Evolutionary conservation across 176 grass and related monocot genomes (phyloP).

Genomic region (Avena eriantha): DNA sequence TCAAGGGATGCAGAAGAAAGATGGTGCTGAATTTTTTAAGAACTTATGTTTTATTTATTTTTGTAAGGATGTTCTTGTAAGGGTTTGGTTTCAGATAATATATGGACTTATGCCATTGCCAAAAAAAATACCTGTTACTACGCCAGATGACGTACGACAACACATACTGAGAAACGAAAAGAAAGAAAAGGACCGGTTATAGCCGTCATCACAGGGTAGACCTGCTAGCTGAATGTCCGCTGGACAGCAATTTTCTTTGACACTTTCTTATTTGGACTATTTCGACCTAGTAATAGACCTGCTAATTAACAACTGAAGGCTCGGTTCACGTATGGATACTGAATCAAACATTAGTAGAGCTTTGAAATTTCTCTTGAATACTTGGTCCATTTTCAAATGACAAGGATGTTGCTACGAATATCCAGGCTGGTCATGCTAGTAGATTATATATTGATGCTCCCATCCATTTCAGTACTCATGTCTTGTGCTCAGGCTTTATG

Average conservation of each 20-base stretch:
- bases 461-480: not conserved
- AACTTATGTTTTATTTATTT: too few species aligned
- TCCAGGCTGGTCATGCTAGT: not conserved
- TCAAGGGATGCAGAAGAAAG: too few species aligned
- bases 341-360: constrained; percentile 4
- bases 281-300: not conserved
- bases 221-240: not conserved
- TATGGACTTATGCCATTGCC: too few species aligned
- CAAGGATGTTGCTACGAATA: not conserved
- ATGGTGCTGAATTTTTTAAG: too few species aligned
- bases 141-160: not conserved
- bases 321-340: not conserved
- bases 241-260: not conserved
- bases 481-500: too few species aligned
- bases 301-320: constrained; percentile 15
- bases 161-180: not conserved
- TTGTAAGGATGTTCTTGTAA: too few species aligned
- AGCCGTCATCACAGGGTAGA: constrained; percentile 7
- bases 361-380: constrained; percentile 27
- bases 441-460: not conserved
- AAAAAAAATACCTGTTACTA: not conserved
- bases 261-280: not conserved
- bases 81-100: too few species aligned
- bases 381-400: constrained; percentile 18
- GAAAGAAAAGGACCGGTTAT: not conserved